Evolutionary conservation across 148 eudicot species (phyloP).

Genomic region (Mesembryanthemum crystallinum): DNA sequence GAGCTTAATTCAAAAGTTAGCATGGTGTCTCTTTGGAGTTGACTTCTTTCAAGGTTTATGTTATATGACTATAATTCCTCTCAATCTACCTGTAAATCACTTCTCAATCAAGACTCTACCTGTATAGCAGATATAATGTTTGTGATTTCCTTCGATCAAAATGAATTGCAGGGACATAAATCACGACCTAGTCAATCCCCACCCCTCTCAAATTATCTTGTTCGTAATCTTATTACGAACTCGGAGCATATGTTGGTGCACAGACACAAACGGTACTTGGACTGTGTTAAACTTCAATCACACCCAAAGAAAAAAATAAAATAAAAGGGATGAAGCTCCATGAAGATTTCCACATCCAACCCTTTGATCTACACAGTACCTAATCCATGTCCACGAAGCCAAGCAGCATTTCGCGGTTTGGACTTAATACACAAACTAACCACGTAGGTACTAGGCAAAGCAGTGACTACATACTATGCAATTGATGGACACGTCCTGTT

Average conservation of each 20-base stretch:
- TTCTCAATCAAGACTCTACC: background rate
- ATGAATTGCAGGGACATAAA: background rate
- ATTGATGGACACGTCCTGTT: background rate
- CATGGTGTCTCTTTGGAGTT: too few relatives aligned
- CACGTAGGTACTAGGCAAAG: background rate
- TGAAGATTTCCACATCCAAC: too few relatives aligned
- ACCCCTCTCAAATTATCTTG: background rate
- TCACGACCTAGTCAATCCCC: background rate
- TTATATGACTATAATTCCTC: too few relatives aligned
- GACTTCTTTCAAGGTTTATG: too few relatives aligned
- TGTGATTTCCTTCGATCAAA: background rate
- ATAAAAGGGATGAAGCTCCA: too few relatives aligned
- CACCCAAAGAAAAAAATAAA: background rate
- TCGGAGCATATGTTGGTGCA: background rate
- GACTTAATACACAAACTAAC: background rate
- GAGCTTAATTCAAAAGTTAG: too few relatives aligned
- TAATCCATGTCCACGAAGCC: background rate
- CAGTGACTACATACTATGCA: background rate
- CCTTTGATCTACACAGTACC: background rate
- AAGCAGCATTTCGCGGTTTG: background rate
- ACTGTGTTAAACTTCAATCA: background rate
- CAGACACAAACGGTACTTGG: background rate
- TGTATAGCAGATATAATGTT: background rate
- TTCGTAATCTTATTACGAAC: background rate
- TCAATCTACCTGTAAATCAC: too few relatives aligned